These are phyloP conservation scores for Stropharia rugosoannulata DNA, from an alignment of 768 basidiomycete species.

Conservation along the genomic window DNA sequence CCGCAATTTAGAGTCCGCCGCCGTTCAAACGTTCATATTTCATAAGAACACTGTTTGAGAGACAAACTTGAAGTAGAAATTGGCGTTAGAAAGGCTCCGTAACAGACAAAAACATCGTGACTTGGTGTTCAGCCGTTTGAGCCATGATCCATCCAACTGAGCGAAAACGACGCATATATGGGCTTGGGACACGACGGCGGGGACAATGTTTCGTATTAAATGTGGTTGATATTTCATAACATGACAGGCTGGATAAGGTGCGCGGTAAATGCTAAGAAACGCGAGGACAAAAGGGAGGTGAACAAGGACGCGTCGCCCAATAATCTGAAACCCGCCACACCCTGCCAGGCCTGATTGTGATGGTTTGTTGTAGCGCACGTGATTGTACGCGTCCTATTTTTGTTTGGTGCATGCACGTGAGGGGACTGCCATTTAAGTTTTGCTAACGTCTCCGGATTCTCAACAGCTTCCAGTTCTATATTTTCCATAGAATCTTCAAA, in stretches of 20 bases:
- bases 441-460: constrained; percentile 4
- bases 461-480: background rate
- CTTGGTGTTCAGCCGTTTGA: no score
- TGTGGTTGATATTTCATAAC: background rate
- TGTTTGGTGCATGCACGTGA: constrained; percentile 17
- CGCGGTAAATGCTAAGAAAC: constrained; percentile 6
- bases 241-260: background rate
- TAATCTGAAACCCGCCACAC: background rate
- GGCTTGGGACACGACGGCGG: no score
- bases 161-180: no score
- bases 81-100: no score
- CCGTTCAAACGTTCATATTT: no score
- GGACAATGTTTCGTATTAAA: background rate
- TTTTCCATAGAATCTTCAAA: background rate
- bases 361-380: constrained; percentile 12
- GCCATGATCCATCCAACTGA: no score
- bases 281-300: constrained; percentile 1
- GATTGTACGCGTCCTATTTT: constrained; percentile 18
- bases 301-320: background rate
- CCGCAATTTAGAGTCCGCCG: no score
- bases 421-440: constrained; percentile 14
- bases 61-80: no score
- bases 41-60: no score
- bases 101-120: no score
- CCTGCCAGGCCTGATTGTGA: background rate